These are phyloP conservation scores for Capniomyces stellatus DNA, from an alignment of 371 early-diverging fungal species.

Conservation along the genomic window DNA sequence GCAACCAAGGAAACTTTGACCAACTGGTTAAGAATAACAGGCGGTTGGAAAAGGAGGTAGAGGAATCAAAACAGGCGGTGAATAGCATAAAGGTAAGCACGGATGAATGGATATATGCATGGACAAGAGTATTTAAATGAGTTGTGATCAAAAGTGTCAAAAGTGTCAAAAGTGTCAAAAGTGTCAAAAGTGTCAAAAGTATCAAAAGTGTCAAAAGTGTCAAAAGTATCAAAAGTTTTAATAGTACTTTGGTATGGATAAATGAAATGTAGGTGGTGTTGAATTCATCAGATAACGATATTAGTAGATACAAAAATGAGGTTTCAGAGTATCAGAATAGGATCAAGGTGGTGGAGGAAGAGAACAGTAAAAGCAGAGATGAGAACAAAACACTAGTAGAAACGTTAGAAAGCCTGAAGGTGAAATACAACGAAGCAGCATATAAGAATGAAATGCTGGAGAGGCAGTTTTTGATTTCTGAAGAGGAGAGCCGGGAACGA, in stretches of 20 bases:
- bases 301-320: too few relatives aligned
- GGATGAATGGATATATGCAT: too few relatives aligned
- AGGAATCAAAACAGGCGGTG: not conserved
- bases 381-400: not conserved
- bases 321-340: too few relatives aligned
- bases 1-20: not conserved
- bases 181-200: too few relatives aligned
- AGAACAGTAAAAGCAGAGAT: not conserved
- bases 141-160: too few relatives aligned
- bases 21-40: not conserved
- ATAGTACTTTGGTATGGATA: too few relatives aligned
- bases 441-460: not conserved
- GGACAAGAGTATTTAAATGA: not conserved
- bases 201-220: too few relatives aligned
- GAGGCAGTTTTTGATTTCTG: not conserved
- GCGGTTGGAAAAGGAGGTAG: not conserved
- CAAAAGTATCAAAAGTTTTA: too few relatives aligned
- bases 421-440: not conserved
- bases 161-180: too few relatives aligned
- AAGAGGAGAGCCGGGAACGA: not conserved
- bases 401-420: not conserved
- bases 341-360: not conserved
- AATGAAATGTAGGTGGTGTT: too few relatives aligned
- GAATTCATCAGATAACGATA: too few relatives aligned
- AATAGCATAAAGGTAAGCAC: not conserved